These are phyloP conservation scores for Aspergillus chevalieri DNA, from an alignment of 2,329 filamentous ascomycete species.

Conservation along the genomic window DNA sequence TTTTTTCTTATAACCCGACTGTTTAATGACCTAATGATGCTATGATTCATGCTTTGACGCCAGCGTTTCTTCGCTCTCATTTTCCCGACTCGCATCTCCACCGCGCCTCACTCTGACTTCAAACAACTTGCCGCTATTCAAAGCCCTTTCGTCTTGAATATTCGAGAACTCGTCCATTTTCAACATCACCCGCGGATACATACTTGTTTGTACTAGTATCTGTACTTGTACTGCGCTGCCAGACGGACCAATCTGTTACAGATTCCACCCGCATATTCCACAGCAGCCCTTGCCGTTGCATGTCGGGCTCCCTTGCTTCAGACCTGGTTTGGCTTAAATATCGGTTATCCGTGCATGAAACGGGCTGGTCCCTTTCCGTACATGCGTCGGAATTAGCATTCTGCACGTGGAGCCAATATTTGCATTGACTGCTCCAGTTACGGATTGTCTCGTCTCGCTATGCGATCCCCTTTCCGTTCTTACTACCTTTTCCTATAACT, in stretches of 20 bases:
- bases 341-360: not conserved
- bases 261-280: not conserved
- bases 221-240: not conserved
- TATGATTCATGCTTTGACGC: not conserved
- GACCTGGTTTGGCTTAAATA: not conserved
- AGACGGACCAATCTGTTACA: not conserved
- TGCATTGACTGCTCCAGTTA: not conserved
- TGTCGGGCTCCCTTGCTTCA: not conserved
- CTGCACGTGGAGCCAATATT: not conserved
- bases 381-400: not conserved
- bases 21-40: not conserved
- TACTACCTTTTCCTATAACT: constrained; percentile 2
- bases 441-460: not conserved
- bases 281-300: not conserved
- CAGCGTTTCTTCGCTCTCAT: no score
- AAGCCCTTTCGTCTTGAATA: no score
- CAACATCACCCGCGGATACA: not conserved
- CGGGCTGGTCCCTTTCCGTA: no score
- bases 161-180: no score
- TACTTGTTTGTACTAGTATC: not conserved
- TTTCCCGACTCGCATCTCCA: no score
- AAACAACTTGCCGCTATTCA: no score
- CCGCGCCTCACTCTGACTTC: no score
- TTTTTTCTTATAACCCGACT: not conserved
- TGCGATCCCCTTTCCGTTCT: constrained; percentile 2